phyloP scores from a whole-genome alignment of 345 rosid genomes.

The Viola odorata region DNA sequence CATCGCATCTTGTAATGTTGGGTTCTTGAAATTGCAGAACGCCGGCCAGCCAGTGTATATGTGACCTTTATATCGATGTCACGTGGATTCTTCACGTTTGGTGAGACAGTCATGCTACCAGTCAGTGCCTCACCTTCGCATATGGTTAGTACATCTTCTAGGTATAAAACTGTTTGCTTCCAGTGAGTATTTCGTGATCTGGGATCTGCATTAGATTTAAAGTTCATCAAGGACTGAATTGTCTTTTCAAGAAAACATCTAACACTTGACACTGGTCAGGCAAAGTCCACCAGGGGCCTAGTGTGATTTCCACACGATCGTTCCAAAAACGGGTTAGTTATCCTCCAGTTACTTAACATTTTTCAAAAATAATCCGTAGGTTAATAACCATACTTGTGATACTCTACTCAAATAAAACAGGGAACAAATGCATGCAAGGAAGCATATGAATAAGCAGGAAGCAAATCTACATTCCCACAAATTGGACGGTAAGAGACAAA shows the following conservation, averaged over 20 bases:
- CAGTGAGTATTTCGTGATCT: slow-evolving; percentile 82
- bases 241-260: no score
- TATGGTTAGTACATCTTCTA: slow-evolving; percentile 88
- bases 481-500: no score
- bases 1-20: slow-evolving; percentile 75
- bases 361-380: no score
- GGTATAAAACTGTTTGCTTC: slow-evolving; percentile 92
- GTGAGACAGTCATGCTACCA: slow-evolving; percentile 88
- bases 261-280: no score
- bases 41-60: slow-evolving; percentile 66
- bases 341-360: no score
- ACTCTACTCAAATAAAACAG: neutral
- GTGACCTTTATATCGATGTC: slow-evolving; percentile 77
- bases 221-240: neutral
- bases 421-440: neutral
- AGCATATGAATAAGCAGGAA: neutral
- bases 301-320: no score
- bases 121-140: slow-evolving; percentile 80
- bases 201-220: slow-evolving; percentile 41
- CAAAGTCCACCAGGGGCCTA: no score
- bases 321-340: no score
- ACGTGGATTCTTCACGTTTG: slow-evolving; percentile 87
- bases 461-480: no score
- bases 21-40: slow-evolving; percentile 49
- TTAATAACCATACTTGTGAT: neutral